A percentile compares a stretch with the other conserved stretches of the same genome.
Conservation (phyloP, 2,329 filamentous ascomycete genomes). For the Epichloe festucae region DNA sequence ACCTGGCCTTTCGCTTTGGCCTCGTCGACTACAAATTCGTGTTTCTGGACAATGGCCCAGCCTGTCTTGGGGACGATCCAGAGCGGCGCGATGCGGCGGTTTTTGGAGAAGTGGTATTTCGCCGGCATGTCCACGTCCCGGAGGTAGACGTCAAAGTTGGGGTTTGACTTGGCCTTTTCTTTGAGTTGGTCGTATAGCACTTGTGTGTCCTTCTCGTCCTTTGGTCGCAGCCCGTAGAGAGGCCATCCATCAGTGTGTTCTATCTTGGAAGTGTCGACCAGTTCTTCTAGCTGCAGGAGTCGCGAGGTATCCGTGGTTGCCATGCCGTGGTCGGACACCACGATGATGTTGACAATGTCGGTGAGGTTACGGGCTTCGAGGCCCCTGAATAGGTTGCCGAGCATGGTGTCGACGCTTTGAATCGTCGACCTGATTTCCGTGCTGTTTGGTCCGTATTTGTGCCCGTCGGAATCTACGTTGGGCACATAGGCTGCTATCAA, state of each 20-base stretch:
- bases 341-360: conserved; percentile 77
- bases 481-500: conserved; percentile 92
- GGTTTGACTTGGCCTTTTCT: conserved; percentile 44
- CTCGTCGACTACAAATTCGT: conserved; percentile 61
- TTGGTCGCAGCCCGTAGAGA: conserved; percentile 74
- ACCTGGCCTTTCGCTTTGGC: conserved; percentile 48
- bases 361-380: conserved; percentile 75
- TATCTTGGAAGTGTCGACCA: conserved; percentile 66
- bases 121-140: conserved; percentile 80
- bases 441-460: conserved; percentile 85
- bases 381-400: conserved; percentile 62
- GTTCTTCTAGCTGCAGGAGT: conserved; percentile 78
- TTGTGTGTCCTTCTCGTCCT: conserved; percentile 51
- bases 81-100: conserved; percentile 79
- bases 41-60: conserved; percentile 76
- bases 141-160: conserved; percentile 76
- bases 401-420: conserved; percentile 65
- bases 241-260: conserved; percentile 91
- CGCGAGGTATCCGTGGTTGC: conserved; percentile 74
- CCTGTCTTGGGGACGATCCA: conserved; percentile 91
- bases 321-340: conserved; percentile 99
- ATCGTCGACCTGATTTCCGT: conserved; percentile 80
- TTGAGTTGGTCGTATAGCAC: conserved; percentile 50
- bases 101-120: conserved; percentile 81
- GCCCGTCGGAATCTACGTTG: conserved; percentile 77